Evolutionary conservation across 495 filamentous ascomycete genomes (phyloP).

Genomic region (Barbatosphaeria neglecta): DNA sequence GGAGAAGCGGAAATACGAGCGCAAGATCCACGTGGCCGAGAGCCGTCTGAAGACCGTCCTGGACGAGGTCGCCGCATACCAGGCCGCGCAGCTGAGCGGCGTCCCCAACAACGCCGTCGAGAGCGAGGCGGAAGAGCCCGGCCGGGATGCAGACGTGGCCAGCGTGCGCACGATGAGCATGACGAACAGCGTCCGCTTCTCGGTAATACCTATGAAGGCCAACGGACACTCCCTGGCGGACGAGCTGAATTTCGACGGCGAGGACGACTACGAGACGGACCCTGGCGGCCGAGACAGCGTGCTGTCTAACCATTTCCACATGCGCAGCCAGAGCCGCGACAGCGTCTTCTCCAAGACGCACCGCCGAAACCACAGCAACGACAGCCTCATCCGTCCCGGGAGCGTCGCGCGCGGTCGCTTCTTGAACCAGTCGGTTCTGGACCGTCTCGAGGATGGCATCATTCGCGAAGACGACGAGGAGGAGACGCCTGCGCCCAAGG

Average conservation of each 20-base stretch:
- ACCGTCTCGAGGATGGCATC: slow-evolving; percentile 35
- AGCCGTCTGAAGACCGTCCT: slow-evolving; percentile 71
- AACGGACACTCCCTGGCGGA: slow-evolving; percentile 75
- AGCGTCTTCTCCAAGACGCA: slow-evolving; percentile 32
- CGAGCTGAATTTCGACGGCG: slow-evolving; percentile 76
- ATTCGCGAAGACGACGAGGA: slow-evolving; percentile 38
- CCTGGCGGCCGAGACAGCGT: slow-evolving; percentile 44
- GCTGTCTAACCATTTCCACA: slow-evolving; percentile 23
- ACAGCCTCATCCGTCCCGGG: slow-evolving; percentile 36
- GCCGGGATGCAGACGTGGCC: slow-evolving; percentile 56
- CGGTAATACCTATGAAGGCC: slow-evolving; percentile 50
- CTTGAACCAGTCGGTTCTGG: slow-evolving; percentile 35
- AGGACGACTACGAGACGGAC: slow-evolving; percentile 51
- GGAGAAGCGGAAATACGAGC: slow-evolving; percentile 69
- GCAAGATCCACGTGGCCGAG: slow-evolving; percentile 77
- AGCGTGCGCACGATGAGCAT: slow-evolving; percentile 71
- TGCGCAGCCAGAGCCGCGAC: slow-evolving; percentile 31
- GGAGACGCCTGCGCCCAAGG: slow-evolving; percentile 8
- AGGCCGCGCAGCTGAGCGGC: slow-evolving; percentile 42
- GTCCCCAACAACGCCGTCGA: slow-evolving; percentile 26
- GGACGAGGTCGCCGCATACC: slow-evolving; percentile 69
- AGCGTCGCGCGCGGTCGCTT: slow-evolving; percentile 37
- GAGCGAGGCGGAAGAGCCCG: slow-evolving; percentile 41
- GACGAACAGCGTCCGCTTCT: slow-evolving; percentile 63
- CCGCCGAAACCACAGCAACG: slow-evolving; percentile 36